Conservation (phyloP, 768 basidiomycete genomes). For the Leccinum incarnatum region DNA sequence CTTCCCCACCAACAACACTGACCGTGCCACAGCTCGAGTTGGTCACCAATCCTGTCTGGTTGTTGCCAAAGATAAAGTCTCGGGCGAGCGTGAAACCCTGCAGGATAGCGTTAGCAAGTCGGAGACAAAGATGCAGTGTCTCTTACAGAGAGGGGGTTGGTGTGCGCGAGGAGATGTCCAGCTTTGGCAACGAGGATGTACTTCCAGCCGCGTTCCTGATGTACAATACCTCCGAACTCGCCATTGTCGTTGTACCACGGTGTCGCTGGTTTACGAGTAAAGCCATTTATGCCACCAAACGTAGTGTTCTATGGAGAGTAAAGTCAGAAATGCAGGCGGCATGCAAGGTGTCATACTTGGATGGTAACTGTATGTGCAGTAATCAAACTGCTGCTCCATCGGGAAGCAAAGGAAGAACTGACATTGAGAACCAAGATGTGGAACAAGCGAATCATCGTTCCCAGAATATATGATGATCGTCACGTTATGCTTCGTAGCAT, state of each 20-base stretch:
- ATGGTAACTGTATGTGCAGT: too few relatives aligned
- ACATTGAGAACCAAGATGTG: constrained; percentile 65
- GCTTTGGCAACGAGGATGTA: constrained; percentile 39
- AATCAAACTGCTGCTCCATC: too few relatives aligned
- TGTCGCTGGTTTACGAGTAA: constrained; percentile 63
- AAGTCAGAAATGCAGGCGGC: neutral
- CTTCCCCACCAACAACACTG: constrained; percentile 48
- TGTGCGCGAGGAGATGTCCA: constrained; percentile 37
- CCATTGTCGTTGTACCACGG: constrained; percentile 60
- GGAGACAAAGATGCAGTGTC: neutral
- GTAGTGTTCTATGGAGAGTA: constrained; percentile 61
- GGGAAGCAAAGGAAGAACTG: constrained; percentile 10
- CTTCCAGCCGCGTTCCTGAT: constrained; percentile 67
- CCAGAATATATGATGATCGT: constrained; percentile 61
- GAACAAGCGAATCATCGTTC: constrained; percentile 30
- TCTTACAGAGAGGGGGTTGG: constrained; percentile 42
- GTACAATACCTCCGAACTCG: constrained; percentile 61
- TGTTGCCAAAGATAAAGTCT: constrained; percentile 67
- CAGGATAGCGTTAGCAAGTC: neutral
- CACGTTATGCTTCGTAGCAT: constrained; percentile 48
- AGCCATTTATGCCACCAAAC: constrained; percentile 74
- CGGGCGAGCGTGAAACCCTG: constrained; percentile 60
- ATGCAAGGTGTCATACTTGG: too few relatives aligned
- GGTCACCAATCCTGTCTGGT: constrained; percentile 48
- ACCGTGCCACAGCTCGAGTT: constrained; percentile 22